Conservation (phyloP, 2,329 filamentous ascomycete species). For the Mycosphaerella arachidis region DNA sequence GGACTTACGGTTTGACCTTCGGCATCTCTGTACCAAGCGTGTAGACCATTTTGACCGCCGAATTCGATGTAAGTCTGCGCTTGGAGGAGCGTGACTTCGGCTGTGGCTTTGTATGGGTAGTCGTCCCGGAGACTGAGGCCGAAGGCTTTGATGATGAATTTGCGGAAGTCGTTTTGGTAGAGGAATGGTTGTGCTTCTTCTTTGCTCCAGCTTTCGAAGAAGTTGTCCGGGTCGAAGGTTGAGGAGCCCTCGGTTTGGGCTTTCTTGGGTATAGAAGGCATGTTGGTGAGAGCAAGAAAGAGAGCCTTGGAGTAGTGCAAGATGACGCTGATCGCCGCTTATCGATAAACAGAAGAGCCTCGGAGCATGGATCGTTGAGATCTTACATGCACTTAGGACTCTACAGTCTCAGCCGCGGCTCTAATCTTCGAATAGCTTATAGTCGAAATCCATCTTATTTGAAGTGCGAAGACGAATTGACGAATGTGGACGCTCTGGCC, state of each 20-base stretch:
- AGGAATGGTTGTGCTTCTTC: constrained; percentile 34
- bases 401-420: too few relatives aligned
- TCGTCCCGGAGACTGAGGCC: constrained; percentile 42
- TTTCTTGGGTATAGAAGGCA: constrained; percentile 30
- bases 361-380: too few relatives aligned
- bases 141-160: constrained; percentile 47
- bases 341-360: background rate
- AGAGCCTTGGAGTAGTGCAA: background rate
- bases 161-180: constrained; percentile 42
- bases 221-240: constrained; percentile 44
- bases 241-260: constrained; percentile 38
- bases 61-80: constrained; percentile 47
- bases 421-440: too few relatives aligned
- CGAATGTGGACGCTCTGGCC: too few relatives aligned
- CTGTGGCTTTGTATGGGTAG: constrained; percentile 50
- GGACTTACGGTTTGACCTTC: constrained; percentile 36
- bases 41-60: constrained; percentile 45
- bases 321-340: background rate
- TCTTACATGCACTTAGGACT: too few relatives aligned
- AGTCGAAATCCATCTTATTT: too few relatives aligned
- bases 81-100: constrained; percentile 47
- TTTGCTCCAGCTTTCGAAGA: constrained; percentile 42
- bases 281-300: constrained; percentile 6
- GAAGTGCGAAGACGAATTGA: too few relatives aligned
- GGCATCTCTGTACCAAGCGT: constrained; percentile 49